Evolutionary conservation across 305 asterid genomes (phyloP), one percentile per base, ranked within the genome.

Genomic region (Euphrasia arctica): DNA sequence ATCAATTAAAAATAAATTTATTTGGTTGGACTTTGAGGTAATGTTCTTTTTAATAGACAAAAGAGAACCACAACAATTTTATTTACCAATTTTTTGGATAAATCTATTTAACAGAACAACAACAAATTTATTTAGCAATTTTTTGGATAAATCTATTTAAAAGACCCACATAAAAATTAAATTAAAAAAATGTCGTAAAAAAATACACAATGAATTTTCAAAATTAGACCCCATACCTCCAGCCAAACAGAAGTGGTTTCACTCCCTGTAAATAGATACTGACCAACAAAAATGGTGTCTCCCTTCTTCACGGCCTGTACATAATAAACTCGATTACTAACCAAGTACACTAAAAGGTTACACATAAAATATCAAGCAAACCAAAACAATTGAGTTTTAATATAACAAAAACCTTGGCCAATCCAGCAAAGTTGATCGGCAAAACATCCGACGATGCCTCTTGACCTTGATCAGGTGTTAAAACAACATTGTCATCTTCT

Each of bases 171-270:
- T 48, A n/a, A 39, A 9, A 39, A 8, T 11, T 47, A 43, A 55
- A 29, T 32, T 5, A 14, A 3, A 63, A 63, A 39, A 22, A 25
- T 7, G 50, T 8, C 36, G n/a, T 10, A 12, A 47, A 47, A 47
- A 8, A 4, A 14, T n/a, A 48, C 0, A 66, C 1, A 15, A 18
- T 11, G 36, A 61, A 66, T 25, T 39, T 39, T 5, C 22, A 60
- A 74, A 60, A 63, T 48, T 64, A 67, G 48, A 48, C 31, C 36
- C 42, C 77, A 41, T 82, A 94, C 99, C 96, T 94, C 99, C 52
- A 94, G 83, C 98, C 99, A 94, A 61, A 94, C 99, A 49, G 99
- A 94, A 62, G 98, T 91, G 4, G 96, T 86, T 76, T 94, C 98
- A 73, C 97, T 94, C 79, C 99, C 99, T 10, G 99, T 94, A 67